Base-by-base conservation (phyloP, 306 rosid species). In the Cucurbita ficifolia region DNA sequence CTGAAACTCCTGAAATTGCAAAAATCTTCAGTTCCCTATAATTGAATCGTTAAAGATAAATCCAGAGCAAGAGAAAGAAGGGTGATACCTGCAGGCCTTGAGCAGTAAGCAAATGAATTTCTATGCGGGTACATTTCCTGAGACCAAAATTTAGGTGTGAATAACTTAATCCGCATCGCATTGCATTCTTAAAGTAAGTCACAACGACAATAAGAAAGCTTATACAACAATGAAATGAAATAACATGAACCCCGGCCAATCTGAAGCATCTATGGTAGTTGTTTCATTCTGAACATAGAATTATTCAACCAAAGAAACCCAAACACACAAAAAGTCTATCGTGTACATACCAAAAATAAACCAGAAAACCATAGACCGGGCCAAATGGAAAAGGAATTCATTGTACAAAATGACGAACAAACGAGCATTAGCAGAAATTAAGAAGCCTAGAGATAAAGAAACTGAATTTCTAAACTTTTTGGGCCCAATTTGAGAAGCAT, bases 41-140 rank as follows among this genome's bases (percentile, higher is more conserved):
- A 10, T 35, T 29, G 64, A 36, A 49, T 75, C 51, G 60, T 10
- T 24, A 29, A 48, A 29, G 14, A 40, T 7, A 51, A 56, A 75
- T 6, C 14, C 51, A 9, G 76, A 63, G 24, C 29, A 38, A 16
- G 10, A 33, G 45, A 22, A 43, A 64, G 12, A 70, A 11, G 9
- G 35, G 8, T 5, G 7, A 67, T 82, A 94, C 99, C 97, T 94
- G 97, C 77, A 91, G 81, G 70, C 99, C 99, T 80, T 89, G 92
- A 40, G 95, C 84, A 78, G 97, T 85, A 36, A 94, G 97, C 79
- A 94, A 74, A 72, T 86, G 96, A 82, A 94, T 91, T 84, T 91
- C 99, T 17, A 94, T 87, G 18, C 99, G 88, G n/a, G 99, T 94
- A 77, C 99, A 91, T 89, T 94, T 94, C 82, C 99, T 94, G 96